phyloP scores from a whole-genome alignment of 768 basidiomycete species.

The Leccinum obscurum region DNA sequence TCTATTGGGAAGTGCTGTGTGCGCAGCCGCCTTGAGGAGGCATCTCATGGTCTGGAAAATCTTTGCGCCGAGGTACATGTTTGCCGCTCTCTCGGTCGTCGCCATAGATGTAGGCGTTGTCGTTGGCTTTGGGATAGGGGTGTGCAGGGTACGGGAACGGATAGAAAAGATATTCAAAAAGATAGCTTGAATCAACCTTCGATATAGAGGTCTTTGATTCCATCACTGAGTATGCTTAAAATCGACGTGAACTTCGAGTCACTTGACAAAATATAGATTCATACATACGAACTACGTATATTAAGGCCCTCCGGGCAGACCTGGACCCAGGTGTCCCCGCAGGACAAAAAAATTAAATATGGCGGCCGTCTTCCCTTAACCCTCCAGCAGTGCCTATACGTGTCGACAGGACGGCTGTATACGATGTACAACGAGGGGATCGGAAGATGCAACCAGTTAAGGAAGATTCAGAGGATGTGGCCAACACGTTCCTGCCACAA shows the following conservation, averaged over 20 bases:
- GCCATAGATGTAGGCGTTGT: constrained; percentile 63
- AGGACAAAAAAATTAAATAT: too few species aligned
- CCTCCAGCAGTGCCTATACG: too few species aligned
- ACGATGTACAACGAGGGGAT: too few species aligned
- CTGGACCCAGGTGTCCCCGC: too few species aligned
- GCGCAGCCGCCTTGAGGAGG: constrained; percentile 72
- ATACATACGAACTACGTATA: too few species aligned
- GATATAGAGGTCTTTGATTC: neutral
- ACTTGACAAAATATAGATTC: too few species aligned
- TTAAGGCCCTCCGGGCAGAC: too few species aligned
- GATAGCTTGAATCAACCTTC: constrained; percentile 7
- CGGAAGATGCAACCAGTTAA: too few species aligned
- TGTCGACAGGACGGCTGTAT: too few species aligned
- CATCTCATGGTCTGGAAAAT: constrained; percentile 99
- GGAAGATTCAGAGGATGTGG: too few species aligned
- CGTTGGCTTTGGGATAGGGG: constrained; percentile 25
- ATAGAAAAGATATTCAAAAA: constrained; percentile 25
- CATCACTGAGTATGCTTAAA: neutral
- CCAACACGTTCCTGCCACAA: too few species aligned
- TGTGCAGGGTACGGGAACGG: constrained; percentile 20
- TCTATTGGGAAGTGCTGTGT: constrained; percentile 66
- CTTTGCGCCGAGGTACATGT: constrained; percentile 94
- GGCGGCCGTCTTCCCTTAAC: too few species aligned
- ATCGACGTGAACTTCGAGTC: neutral
- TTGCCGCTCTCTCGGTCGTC: constrained; percentile 62